phyloP scores from a whole-genome alignment of 1,284 basidiomycete genomes.

The Ceratobasidium theobromae region DNA sequence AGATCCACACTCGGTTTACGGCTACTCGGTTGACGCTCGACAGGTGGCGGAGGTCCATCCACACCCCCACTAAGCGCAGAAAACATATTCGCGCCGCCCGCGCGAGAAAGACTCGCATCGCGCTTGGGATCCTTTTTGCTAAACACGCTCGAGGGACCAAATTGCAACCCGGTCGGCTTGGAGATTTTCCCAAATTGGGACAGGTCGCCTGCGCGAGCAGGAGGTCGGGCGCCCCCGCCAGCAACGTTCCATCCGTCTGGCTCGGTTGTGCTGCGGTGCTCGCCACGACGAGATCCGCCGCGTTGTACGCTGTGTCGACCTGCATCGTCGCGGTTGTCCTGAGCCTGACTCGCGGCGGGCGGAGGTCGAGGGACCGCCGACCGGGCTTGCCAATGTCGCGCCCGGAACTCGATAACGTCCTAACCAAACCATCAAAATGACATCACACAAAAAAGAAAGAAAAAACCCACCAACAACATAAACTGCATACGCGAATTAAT shows the following conservation, averaged over 20 bases:
- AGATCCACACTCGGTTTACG: constrained; percentile 57
- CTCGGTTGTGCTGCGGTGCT: constrained; percentile 52
- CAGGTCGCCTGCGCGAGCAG: constrained; percentile 81
- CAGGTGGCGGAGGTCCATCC: constrained; percentile 46
- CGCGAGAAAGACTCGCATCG: constrained; percentile 66
- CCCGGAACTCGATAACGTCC: constrained; percentile 89
- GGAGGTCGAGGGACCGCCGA: constrained; percentile 61
- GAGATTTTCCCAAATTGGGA: constrained; percentile 85
- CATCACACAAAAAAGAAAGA: constrained; percentile 10
- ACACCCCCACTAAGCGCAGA: constrained; percentile 66
- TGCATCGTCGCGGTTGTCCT: constrained; percentile 58
- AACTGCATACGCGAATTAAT: constrained; percentile 89
- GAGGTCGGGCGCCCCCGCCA: constrained; percentile 53
- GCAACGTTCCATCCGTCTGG: constrained; percentile 90
- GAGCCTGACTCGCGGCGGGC: constrained; percentile 77
- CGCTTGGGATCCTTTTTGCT: constrained; percentile 61
- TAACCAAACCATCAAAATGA: constrained; percentile 42
- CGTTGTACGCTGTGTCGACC: constrained; percentile 61
- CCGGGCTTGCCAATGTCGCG: constrained; percentile 77
- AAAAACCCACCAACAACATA: constrained; percentile 80
- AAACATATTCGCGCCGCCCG: constrained; percentile 87
- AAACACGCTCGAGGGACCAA: constrained; percentile 81
- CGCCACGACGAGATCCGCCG: constrained; percentile 87
- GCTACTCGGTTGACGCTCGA: constrained; percentile 52
- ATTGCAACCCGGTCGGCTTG: constrained; percentile 61